Conservation (phyloP, 352 stramenopile genomes). For the Pythium aquatile region DNA sequence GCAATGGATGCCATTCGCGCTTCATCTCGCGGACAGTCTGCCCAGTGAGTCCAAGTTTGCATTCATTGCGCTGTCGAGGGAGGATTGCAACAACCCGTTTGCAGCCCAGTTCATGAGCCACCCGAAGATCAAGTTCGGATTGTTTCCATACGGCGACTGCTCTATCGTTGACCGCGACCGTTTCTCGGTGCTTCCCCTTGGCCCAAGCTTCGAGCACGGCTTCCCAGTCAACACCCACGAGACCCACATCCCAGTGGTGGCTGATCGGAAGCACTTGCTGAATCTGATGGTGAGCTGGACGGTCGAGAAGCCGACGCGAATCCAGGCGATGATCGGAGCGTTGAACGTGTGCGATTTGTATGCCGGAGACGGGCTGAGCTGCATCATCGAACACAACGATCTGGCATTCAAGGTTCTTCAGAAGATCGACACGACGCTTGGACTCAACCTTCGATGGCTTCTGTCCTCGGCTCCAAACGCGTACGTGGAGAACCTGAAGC, state of each 20-base stretch:
- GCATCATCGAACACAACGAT: constrained; percentile 60
- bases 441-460: constrained; percentile 46
- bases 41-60: constrained; percentile 32
- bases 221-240: constrained; percentile 56
- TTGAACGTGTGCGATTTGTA: constrained; percentile 37
- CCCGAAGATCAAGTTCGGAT: constrained; percentile 42
- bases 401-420: constrained; percentile 60
- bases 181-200: constrained; percentile 45
- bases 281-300: constrained; percentile 75
- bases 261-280: constrained; percentile 37
- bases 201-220: constrained; percentile 60
- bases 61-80: constrained; percentile 44
- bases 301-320: constrained; percentile 55
- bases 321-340: constrained; percentile 56
- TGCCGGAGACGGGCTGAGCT: constrained; percentile 12
- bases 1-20: constrained; percentile 16
- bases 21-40: constrained; percentile 40
- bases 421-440: constrained; percentile 40
- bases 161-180: constrained; percentile 51
- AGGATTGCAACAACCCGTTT: constrained; percentile 59
- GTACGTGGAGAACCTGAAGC: constrained; percentile 55
- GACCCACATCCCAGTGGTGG: constrained; percentile 21
- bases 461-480: constrained; percentile 44
- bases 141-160: constrained; percentile 66
- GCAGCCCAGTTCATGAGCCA: constrained; percentile 29